Conservation (phyloP, 108 stramenopile species). For the Cyclotella cryptica region DNA sequence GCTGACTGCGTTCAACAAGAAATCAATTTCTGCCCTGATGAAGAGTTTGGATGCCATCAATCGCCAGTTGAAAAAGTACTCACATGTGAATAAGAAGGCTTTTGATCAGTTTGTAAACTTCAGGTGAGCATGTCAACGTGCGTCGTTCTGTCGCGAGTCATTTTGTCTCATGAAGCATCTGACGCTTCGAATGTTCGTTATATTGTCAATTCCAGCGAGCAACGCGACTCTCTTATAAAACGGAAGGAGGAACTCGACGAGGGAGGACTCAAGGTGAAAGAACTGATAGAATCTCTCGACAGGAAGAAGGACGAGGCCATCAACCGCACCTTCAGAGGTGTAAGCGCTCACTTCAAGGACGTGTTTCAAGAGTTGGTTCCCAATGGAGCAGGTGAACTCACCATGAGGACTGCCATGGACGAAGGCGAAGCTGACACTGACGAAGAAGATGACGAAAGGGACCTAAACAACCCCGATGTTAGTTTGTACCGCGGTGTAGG, state of each 20-base stretch:
- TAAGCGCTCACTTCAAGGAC: conserved; percentile 95
- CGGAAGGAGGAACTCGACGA: conserved; percentile 93
- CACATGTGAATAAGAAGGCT: conserved; percentile 99
- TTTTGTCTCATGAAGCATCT: not conserved
- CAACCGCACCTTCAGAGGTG: conserved; percentile 96
- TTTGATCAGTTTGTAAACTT: conserved; percentile 99
- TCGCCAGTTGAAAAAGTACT: conserved; percentile 94
- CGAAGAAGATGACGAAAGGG: conserved; percentile 55
- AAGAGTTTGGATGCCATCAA: conserved; percentile 86
- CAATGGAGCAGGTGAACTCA: conserved; percentile 91
- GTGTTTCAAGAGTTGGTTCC: conserved; percentile 99
- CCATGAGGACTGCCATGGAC: conserved; percentile 89
- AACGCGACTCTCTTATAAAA: conserved; percentile 89
- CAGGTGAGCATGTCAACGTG: not conserved
- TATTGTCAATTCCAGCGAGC: conserved; percentile 88
- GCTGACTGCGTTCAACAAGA: conserved; percentile 72
- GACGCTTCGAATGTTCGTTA: too few species aligned
- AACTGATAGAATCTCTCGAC: conserved; percentile 94
- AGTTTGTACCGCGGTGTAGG: conserved; percentile 90
- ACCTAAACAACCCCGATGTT: conserved; percentile 75
- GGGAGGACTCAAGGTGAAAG: conserved; percentile 91
- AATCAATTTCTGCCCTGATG: conserved; percentile 85
- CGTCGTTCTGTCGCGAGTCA: not conserved
- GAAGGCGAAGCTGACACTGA: conserved; percentile 65
- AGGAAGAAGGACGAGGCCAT: conserved; percentile 99